Percentiles rank a stretch among this genome's conserved stretches.
phyloP scores from a whole-genome alignment of 257 asterid genomes.

The Solanum etuberosum region DNA sequence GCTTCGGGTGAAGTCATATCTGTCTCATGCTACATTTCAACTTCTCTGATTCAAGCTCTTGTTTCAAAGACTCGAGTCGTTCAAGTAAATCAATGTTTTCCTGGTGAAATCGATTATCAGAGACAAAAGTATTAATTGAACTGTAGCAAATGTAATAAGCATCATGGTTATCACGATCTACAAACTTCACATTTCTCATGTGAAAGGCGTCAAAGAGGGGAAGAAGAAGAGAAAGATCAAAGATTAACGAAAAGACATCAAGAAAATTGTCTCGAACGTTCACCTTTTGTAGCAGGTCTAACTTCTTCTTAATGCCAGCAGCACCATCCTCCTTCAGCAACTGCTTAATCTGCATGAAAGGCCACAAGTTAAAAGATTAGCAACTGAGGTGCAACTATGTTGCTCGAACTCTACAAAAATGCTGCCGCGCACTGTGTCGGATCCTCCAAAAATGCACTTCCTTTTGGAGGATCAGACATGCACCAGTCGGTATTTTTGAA shows the following conservation, averaged over 20 bases:
- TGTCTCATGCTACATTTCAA: constrained; percentile 44
- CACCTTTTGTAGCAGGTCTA: constrained; percentile 75
- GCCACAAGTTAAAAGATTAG: background rate
- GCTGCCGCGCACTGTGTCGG: fast-evolving
- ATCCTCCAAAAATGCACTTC: background rate
- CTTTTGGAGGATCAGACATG: background rate
- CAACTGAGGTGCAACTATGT: background rate
- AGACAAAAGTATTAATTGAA: background rate
- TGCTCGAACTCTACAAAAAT: background rate
- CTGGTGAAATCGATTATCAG: constrained; percentile 16
- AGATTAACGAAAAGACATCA: background rate
- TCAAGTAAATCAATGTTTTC: constrained; percentile 79
- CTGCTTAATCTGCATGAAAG: constrained; percentile 33
- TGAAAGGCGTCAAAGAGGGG: background rate
- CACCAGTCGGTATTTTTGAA: background rate
- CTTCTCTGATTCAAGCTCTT: constrained; percentile 74
- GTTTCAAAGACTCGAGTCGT: constrained; percentile 64
- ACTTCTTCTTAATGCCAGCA: constrained; percentile 22
- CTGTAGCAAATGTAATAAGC: background rate
- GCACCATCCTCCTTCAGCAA: constrained; percentile 10
- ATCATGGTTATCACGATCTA: background rate
- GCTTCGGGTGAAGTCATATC: background rate
- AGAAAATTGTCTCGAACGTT: background rate
- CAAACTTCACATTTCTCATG: background rate
- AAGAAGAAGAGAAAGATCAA: background rate